Conservation (phyloP, 2,329 filamentous ascomycete species). For the Clarireedia monteithiana region DNA sequence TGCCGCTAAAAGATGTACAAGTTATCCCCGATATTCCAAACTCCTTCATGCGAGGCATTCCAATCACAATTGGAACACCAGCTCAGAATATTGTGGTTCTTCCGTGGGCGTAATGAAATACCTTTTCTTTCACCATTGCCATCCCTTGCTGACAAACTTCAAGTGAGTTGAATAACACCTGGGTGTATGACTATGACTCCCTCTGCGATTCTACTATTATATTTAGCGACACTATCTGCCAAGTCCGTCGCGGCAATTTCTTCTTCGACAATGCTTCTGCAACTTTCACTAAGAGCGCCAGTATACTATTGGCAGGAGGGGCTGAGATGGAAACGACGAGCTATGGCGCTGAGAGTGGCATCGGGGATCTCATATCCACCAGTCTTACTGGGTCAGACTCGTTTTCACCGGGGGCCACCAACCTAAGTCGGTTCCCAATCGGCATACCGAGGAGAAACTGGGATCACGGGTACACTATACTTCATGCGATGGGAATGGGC, state of each 20-base stretch:
- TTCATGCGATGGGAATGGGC: slow-evolving; percentile 1
- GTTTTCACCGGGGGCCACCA: background rate
- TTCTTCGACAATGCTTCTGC: background rate
- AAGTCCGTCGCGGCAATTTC: background rate
- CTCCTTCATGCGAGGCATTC: background rate
- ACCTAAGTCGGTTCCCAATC: background rate
- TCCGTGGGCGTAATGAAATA: background rate
- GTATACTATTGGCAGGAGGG: background rate
- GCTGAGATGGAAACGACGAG: background rate
- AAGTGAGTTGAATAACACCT: background rate
- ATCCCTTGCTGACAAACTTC: background rate
- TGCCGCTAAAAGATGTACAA: background rate
- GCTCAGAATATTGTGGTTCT: background rate
- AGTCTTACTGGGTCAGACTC: background rate
- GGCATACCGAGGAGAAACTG: background rate
- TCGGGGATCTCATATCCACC: background rate
- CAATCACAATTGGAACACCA: background rate
- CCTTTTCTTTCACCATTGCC: background rate
- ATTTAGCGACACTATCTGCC: background rate
- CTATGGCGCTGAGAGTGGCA: background rate
- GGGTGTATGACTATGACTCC: background rate
- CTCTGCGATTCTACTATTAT: background rate
- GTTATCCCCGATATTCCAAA: background rate
- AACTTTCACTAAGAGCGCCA: background rate
- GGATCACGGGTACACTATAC: background rate